These are phyloP conservation scores for Colletotrichum limetticola DNA, from an alignment of 2,329 filamentous ascomycete species.

Conservation along the genomic window DNA sequence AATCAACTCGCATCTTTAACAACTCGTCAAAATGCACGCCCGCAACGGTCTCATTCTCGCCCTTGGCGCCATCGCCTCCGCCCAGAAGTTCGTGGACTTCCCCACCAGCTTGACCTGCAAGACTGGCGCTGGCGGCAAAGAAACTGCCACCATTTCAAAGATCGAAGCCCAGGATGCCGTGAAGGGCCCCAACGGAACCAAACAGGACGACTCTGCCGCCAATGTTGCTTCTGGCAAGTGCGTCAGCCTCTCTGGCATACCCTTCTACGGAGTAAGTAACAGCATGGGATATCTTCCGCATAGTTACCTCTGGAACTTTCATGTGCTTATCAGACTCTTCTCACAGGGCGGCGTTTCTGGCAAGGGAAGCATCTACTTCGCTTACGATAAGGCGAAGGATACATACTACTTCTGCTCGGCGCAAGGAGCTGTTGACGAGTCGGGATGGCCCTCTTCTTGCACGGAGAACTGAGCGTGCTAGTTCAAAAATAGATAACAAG, in stretches of 20 bases:
- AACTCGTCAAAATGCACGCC: neutral
- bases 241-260: neutral
- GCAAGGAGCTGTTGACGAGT: neutral
- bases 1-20: neutral
- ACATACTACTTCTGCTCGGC: neutral
- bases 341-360: neutral
- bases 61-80: neutral
- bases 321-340: neutral
- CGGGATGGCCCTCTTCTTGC: neutral
- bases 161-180: neutral
- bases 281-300: neutral
- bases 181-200: neutral
- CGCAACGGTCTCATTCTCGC: neutral
- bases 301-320: rapidly evolving
- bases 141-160: neutral
- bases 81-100: neutral
- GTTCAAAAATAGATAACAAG: neutral
- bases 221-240: conserved; percentile 1
- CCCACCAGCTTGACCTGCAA: neutral
- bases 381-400: neutral
- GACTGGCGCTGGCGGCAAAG: neutral
- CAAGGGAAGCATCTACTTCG: neutral
- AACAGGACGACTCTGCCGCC: neutral
- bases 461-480: neutral
- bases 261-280: neutral